A percentile compares a stretch with the other conserved stretches of the same genome.
Evolutionary conservation across 2,329 filamentous ascomycete species (phyloP).

Genomic region (Blastomyces parvus): DNA sequence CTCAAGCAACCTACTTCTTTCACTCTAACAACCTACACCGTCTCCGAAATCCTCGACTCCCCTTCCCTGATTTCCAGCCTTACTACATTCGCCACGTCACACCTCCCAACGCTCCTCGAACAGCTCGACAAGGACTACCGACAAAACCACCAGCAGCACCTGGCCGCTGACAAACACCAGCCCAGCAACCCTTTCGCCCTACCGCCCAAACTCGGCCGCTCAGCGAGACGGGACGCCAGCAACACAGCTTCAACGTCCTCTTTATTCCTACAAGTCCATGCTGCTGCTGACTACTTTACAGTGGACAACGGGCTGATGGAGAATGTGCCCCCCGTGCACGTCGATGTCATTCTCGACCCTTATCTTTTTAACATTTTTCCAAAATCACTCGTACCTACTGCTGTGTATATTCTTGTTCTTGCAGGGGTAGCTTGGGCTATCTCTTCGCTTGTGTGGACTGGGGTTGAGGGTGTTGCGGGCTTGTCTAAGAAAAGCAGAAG

Average conservation of each 20-base stretch:
- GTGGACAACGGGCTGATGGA: conserved; percentile 65
- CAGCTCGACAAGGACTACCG: conserved; percentile 14
- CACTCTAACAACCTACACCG: conserved; percentile 54
- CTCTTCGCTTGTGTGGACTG: conserved; percentile 36
- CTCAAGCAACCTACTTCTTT: conserved; percentile 77
- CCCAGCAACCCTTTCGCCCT: conserved; percentile 5
- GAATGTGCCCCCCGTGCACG: conserved; percentile 60
- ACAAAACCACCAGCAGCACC: conserved; percentile 12
- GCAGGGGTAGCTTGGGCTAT: conserved; percentile 45
- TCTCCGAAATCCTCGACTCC: conserved; percentile 52
- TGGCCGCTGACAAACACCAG: background rate
- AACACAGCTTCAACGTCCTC: conserved; percentile 21
- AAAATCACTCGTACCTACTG: conserved; percentile 62
- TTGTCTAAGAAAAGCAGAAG: background rate
- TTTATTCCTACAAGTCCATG: conserved; percentile 63
- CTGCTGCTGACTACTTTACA: conserved; percentile 79
- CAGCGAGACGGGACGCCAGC: background rate
- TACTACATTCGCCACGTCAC: conserved; percentile 49
- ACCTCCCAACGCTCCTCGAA: conserved; percentile 29
- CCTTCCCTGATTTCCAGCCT: conserved; percentile 57
- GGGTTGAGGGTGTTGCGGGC: background rate
- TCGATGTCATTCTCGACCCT: conserved; percentile 78
- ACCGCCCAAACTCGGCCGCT: conserved; percentile 5
- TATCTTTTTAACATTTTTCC: conserved; percentile 74
- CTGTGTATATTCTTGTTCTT: conserved; percentile 56